Evolutionary conservation across 148 eudicot species (phyloP), one percentile per base, ranked within the genome.

Genomic region (Rhododendron simsii): DNA sequence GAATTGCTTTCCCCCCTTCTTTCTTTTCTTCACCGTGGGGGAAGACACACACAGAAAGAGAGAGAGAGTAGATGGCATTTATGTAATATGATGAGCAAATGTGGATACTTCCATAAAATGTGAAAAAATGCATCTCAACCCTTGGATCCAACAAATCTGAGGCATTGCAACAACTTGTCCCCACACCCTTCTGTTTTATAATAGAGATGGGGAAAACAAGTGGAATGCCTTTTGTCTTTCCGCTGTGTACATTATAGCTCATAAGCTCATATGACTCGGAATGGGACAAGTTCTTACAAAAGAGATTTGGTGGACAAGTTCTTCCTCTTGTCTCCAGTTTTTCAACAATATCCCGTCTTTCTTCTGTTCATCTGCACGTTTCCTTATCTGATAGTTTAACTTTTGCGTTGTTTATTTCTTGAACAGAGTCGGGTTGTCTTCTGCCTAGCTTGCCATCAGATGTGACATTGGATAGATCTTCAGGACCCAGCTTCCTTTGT

Each of bases 391-490:
- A 51, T 35, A 13, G 59, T 39, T 69, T 39, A 33, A 67, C 47
- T 14, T 47, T 81, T 55, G 83, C 28, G 14, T 57, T 37, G 30
- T 47, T 61, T 21, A 33, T 86, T 84, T 76, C 30, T 80, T 83
- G 57, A 73, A 74, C 84, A 94, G 99, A 91, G 82, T 92, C 94
- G 6, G 99, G 99, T 88, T 97, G 99, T 88, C 98, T 97, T 86
- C 91, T 97, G 77, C 96, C 98, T 85, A 97, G 99, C 88, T 90
- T 93, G 92, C 99, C 99, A 67, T 94, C 99, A 21, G 99, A 95
- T 65, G 96, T 90, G 87, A 91, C 88, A 69, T 92, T 95, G 65
- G 99, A 97, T 89, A 87, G 81, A 85, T 87, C 88, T 85, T 82
- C 95, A n/a, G 99, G 99, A 84, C 86, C 94, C 44, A 93, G 93